These are phyloP conservation scores for Candida vartiovaarae DNA, from an alignment of 805 yeast species.

Conservation along the genomic window DNA sequence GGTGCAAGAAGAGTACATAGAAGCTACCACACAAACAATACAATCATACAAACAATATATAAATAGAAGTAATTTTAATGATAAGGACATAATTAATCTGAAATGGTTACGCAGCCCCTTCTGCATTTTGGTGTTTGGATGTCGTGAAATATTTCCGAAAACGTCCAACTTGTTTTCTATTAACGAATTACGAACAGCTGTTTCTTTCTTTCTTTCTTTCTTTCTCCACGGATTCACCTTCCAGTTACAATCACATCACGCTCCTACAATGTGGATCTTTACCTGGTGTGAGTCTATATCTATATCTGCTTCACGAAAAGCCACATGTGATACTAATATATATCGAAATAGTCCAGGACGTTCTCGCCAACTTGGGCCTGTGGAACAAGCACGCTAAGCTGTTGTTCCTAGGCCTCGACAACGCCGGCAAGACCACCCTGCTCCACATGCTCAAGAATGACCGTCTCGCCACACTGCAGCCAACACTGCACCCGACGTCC, in stretches of 20 bases:
- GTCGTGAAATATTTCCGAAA: no score
- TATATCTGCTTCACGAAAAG: not conserved
- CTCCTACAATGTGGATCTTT: constrained; percentile 34
- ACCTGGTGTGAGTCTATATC: constrained; percentile 34
- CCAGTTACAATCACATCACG: no score
- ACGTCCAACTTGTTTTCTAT: no score
- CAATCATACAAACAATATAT: not conserved
- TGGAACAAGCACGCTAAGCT: constrained; percentile 96
- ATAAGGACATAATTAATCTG: no score
- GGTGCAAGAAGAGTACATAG: constrained; percentile 1
- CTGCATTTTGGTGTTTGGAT: no score
- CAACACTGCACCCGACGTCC: constrained; percentile 97
- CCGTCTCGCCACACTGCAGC: constrained; percentile 94
- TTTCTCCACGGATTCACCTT: no score
- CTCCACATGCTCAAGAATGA: constrained; percentile 87
- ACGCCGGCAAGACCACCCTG: constrained; percentile 94
- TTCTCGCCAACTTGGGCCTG: constrained; percentile 70
- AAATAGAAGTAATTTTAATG: no score
- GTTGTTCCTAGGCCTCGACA: constrained; percentile 91
- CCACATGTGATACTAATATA: not conserved
- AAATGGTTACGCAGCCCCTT: no score
- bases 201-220: no score
- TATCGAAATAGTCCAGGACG: constrained; percentile 33
- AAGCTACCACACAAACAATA: not conserved
- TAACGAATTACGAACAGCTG: no score